Evolutionary conservation across 2,329 filamentous ascomycete genomes (phyloP).

Genomic region (Colletotrichum horii): DNA sequence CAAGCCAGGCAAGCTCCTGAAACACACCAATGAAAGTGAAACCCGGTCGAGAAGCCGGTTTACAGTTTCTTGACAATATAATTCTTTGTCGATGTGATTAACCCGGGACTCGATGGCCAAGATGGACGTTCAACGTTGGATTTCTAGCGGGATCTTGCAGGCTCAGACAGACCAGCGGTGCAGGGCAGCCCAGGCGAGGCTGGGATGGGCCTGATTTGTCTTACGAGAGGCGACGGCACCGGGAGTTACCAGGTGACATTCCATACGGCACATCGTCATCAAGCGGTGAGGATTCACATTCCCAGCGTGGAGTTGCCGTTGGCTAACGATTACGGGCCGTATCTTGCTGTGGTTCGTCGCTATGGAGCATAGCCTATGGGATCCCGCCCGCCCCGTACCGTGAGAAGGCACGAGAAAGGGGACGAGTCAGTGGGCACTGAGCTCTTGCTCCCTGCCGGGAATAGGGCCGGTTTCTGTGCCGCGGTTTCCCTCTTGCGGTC

Average conservation of each 20-base stretch:
- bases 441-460: background rate
- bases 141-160: background rate
- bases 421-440: constrained; percentile 12
- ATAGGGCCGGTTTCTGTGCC: constrained; percentile 11
- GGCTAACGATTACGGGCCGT: constrained; percentile 19
- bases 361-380: background rate
- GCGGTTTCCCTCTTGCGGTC: background rate
- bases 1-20: constrained; percentile 5
- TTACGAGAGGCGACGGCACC: background rate
- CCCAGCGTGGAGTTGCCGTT: constrained; percentile 13
- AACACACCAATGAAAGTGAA: constrained; percentile 19
- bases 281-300: constrained; percentile 18
- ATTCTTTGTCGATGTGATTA: background rate
- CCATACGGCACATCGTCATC: constrained; percentile 10
- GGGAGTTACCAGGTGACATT: constrained; percentile 16
- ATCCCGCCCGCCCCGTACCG: background rate
- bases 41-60: background rate
- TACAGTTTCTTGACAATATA: background rate
- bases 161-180: background rate
- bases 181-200: background rate
- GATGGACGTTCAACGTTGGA: background rate
- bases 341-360: constrained; percentile 8
- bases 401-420: constrained; percentile 3
- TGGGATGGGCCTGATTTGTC: background rate
- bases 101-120: background rate